Conservation (phyloP, 106 monocot genomes). For the Xerophyta viscosa region DNA sequence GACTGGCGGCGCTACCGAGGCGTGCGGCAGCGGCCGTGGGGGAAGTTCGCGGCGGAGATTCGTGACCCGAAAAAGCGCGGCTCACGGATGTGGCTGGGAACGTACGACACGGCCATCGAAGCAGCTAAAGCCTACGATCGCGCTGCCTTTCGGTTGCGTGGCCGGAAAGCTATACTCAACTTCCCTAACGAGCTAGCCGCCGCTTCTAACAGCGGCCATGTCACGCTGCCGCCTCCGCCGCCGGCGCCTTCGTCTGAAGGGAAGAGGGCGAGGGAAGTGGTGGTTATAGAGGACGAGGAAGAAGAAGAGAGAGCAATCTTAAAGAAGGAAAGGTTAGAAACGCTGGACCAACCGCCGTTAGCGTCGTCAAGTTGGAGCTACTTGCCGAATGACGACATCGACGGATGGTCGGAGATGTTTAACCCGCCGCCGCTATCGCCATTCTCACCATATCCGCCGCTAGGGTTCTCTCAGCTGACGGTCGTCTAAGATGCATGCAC, state of each 20-base stretch:
- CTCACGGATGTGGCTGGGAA: constrained; percentile 69
- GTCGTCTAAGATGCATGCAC: no score
- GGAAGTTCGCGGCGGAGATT: constrained; percentile 31
- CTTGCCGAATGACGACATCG: constrained; percentile 14
- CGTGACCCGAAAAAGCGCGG: constrained; percentile 52
- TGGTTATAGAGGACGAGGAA: neutral
- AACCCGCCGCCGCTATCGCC: no score
- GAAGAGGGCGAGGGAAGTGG: constrained; percentile 16
- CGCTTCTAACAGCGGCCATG: no score
- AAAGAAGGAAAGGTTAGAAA: constrained; percentile 14
- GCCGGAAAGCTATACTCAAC: constrained; percentile 73
- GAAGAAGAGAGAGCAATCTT: constrained; percentile 4
- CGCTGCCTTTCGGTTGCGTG: constrained; percentile 66
- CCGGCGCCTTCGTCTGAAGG: neutral
- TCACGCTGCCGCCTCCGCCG: neutral
- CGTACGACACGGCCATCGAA: constrained; percentile 63
- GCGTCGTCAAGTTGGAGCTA: constrained; percentile 33
- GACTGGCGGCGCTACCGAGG: constrained; percentile 42
- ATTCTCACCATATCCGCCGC: constrained; percentile 33
- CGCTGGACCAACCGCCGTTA: neutral
- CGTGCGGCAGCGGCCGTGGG: constrained; percentile 56
- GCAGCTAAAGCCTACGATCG: constrained; percentile 76
- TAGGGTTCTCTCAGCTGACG: constrained; percentile 32
- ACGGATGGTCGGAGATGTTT: constrained; percentile 10
- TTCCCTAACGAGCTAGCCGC: constrained; percentile 62